Evolutionary conservation across 352 stramenopile genomes (phyloP), one percentile per base, ranked within the genome.

Genomic region (Globisporangium echinulatum): DNA sequence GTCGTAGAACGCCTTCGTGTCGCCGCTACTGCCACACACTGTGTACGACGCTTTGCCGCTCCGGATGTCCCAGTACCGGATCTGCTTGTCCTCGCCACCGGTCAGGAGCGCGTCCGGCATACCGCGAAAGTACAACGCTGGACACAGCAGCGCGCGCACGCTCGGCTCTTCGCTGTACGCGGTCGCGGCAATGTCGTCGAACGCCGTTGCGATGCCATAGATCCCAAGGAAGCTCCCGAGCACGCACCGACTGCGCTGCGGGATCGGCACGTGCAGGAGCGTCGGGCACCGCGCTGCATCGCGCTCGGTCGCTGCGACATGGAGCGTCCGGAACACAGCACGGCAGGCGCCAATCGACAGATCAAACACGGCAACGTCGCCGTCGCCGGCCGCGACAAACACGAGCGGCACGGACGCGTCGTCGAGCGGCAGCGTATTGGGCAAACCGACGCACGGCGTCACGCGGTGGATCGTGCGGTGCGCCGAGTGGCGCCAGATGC

Each of bases 31-130:
- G 33, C 96, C 94, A 49, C 79, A 97, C 13, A 98, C 77, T 15
- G 88, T 97, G 72, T 95, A 98, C 61, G 92, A 98, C 64, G 96
- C 87, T 44, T 94, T 96, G 33, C 93, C 82, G 25, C 92, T 91
- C 40, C 79, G 87, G 58, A 99, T 96, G 70, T 99, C 94, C 96
- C 96, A 99, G 75, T 98, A 98, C 36, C 96, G 84, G 63, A 99
- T 97, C 68, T 96, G 82, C 36, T 91, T 80, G 68, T 98, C 95
- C 63, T 95, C 94, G 6, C 96, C 96, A 50, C 92, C 96, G 0
- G 95, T 99, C 54, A 99, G 93, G 40, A 99, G 69, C 43, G 80
- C 77, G 62, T 90, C 81, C 36, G 74, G 65, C 69, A 91, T 85
- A 54, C 86, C 87, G 37, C 85, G 78, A 63, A 97, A 73, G 61